Evolutionary conservation across 208 protist genomes (phyloP).

Genomic region (Leishmania mexicana): DNA sequence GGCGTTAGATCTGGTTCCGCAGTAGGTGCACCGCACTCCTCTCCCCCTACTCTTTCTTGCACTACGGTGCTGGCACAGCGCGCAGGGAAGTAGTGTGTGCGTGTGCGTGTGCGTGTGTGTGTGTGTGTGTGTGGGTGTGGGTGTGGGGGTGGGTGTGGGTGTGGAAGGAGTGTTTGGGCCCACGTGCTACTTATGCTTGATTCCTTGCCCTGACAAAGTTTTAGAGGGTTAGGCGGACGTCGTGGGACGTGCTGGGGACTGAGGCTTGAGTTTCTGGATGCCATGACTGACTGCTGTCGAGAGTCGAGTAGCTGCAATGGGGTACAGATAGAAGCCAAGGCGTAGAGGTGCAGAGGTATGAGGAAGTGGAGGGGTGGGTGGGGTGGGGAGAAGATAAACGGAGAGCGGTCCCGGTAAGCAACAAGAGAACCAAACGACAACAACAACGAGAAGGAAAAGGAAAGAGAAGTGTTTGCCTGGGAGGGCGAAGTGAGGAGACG

Average conservation of each 20-base stretch:
- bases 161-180: neutral
- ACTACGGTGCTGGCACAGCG: neutral
- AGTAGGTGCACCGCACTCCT: neutral
- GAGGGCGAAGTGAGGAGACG: neutral
- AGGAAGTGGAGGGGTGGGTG: neutral
- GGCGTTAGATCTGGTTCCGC: neutral
- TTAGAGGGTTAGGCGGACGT: neutral
- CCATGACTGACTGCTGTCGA: neutral
- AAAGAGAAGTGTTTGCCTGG: neutral
- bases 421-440: neutral
- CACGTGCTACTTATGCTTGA: neutral
- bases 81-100: neutral
- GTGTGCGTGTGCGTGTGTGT: no score
- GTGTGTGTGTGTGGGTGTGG: no score
- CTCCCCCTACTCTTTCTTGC: no score
- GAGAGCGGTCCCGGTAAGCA: neutral
- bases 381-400: neutral
- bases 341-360: neutral
- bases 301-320: neutral
- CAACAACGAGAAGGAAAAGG: neutral
- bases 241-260: neutral
- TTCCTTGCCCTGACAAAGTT: neutral
- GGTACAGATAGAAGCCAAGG: neutral
- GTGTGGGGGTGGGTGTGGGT: neutral
- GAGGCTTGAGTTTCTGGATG: neutral